Conservation (phyloP, 768 basidiomycete genomes). For the Xerocomus spinulosus region DNA sequence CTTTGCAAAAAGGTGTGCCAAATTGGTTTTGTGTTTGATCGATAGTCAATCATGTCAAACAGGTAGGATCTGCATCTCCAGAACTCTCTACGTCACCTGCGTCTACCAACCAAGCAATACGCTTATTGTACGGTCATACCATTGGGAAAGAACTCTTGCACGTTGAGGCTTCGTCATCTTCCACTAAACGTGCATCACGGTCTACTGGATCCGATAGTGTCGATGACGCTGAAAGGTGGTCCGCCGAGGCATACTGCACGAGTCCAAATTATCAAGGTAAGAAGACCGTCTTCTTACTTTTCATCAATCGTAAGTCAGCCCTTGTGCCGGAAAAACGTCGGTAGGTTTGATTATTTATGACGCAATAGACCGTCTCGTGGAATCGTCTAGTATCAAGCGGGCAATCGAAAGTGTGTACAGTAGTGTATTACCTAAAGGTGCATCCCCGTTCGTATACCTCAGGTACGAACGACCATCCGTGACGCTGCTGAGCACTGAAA, state of each 20-base stretch:
- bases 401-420: slow-evolving; percentile 85
- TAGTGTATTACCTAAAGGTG: slow-evolving; percentile 82
- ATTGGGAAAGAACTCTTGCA: slow-evolving; percentile 73
- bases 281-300: slow-evolving; percentile 79
- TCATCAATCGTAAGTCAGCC: slow-evolving; percentile 81
- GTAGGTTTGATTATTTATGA: neutral
- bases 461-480: slow-evolving; percentile 47
- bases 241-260: slow-evolving; percentile 71
- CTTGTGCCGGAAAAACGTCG: neutral
- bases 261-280: slow-evolving; percentile 88
- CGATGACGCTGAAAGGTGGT: slow-evolving; percentile 52
- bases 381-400: slow-evolving; percentile 80
- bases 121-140: slow-evolving; percentile 73
- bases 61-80: slow-evolving; percentile 71
- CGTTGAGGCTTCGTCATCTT: slow-evolving; percentile 34
- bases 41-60: slow-evolving; percentile 3
- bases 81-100: slow-evolving; percentile 77
- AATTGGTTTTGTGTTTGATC: neutral
- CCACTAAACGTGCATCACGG: slow-evolving; percentile 22
- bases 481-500: neutral
- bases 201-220: slow-evolving; percentile 15
- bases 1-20: slow-evolving; percentile 79
- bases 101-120: slow-evolving; percentile 66
- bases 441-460: slow-evolving; percentile 88
- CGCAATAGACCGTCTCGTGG: slow-evolving; percentile 79